Evolutionary conservation across 306 rosid species (phyloP).

Genomic region (Castanea sativa): DNA sequence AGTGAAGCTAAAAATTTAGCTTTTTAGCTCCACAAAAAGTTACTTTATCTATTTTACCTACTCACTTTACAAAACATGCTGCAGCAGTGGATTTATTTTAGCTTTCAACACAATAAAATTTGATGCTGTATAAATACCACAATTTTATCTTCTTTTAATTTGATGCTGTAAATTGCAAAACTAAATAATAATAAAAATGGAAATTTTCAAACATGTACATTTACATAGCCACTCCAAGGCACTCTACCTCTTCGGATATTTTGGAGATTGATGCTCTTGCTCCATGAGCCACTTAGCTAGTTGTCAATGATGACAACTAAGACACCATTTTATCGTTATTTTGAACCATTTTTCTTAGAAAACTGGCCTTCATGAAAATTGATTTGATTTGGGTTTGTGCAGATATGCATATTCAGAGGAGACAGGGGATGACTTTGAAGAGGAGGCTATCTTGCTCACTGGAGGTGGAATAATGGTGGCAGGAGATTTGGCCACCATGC

Average conservation of each 20-base stretch:
- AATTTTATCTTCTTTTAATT: neutral
- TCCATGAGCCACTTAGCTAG: neutral
- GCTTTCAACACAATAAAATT: too few relatives aligned
- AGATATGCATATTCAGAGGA: conserved; percentile 70
- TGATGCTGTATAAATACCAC: too few relatives aligned
- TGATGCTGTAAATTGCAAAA: too few relatives aligned
- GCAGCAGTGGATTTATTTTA: too few relatives aligned
- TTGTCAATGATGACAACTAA: neutral
- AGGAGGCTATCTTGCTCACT: conserved; percentile 42
- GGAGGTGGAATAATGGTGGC: conserved; percentile 53
- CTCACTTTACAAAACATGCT: too few relatives aligned
- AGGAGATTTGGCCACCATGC: conserved; percentile 41
- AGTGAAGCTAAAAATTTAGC: too few relatives aligned
- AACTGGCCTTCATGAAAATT: neutral
- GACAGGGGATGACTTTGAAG: conserved; percentile 57
- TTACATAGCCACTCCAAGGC: too few relatives aligned
- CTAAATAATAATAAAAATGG: too few relatives aligned
- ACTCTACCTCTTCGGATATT: too few relatives aligned
- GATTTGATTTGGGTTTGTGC: conserved; percentile 13
- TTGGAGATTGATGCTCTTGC: neutral
- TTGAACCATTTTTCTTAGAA: neutral
- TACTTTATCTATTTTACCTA: too few relatives aligned
- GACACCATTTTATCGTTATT: neutral
- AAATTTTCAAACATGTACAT: too few relatives aligned
- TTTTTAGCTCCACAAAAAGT: too few relatives aligned